Evolutionary conservation across 495 filamentous ascomycete genomes (phyloP).

Genomic region (Acidiella bohemica): DNA sequence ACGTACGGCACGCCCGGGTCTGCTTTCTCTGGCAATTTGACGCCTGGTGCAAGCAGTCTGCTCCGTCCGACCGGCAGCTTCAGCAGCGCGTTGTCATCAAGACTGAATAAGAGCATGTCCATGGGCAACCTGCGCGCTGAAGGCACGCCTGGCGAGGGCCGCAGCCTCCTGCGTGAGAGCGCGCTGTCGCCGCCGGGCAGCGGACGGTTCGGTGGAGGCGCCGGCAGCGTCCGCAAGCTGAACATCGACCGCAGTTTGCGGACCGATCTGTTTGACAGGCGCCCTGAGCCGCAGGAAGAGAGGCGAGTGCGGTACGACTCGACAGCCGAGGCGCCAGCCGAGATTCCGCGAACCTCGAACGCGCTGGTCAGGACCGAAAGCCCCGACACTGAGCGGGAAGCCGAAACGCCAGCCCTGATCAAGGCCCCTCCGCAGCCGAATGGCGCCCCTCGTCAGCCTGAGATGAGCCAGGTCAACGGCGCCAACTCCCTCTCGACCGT

Average conservation of each 20-base stretch:
- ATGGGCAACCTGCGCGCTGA: slow-evolving; percentile 55
- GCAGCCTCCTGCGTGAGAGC: slow-evolving; percentile 75
- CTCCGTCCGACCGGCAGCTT: slow-evolving; percentile 50
- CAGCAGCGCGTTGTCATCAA: slow-evolving; percentile 34
- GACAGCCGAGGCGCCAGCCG: slow-evolving; percentile 16
- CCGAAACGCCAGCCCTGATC: slow-evolving; percentile 3
- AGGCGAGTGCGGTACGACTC: slow-evolving; percentile 90
- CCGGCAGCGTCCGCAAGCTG: slow-evolving; percentile 68
- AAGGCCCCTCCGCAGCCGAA: slow-evolving; percentile 37
- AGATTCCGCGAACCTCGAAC: slow-evolving; percentile 2
- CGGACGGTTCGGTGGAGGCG: slow-evolving; percentile 46
- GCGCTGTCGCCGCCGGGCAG: slow-evolving; percentile 59
- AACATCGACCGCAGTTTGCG: slow-evolving; percentile 76
- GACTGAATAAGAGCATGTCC: slow-evolving; percentile 43
- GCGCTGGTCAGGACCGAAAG: slow-evolving; percentile 16
- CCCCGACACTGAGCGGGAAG: slow-evolving; percentile 21
- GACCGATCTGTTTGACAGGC: slow-evolving; percentile 54
- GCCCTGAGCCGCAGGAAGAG: slow-evolving; percentile 31
- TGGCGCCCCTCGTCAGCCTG: slow-evolving; percentile 34
- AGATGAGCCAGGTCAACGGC: slow-evolving; percentile 52
- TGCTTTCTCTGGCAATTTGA: slow-evolving; percentile 50
- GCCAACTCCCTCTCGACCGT: slow-evolving; percentile 53
- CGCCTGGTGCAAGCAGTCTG: slow-evolving; percentile 49
- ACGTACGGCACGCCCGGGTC: slow-evolving; percentile 72
- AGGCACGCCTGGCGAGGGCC: slow-evolving; percentile 52